Conservation (phyloP, 2,329 filamentous ascomycete species). For the Epicoccum sorghinum region DNA sequence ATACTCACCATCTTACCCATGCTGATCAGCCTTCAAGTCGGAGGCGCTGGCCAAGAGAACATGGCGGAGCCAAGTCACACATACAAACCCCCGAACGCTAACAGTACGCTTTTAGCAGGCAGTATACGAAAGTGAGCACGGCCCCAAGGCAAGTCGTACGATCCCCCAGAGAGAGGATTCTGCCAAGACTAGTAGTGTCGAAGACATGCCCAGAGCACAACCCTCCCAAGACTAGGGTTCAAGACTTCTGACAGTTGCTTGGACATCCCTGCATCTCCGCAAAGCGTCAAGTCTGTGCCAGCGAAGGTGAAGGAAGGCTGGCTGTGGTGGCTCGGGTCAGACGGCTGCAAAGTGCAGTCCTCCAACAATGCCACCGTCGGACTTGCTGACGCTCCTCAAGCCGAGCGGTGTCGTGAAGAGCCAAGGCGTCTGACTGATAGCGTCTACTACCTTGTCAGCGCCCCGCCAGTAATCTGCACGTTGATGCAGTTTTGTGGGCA, state of each 20-base stretch:
- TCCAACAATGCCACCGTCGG: neutral
- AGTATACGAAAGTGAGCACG: conserved; percentile 10
- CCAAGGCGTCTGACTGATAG: neutral
- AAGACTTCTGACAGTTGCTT: conserved; percentile 23
- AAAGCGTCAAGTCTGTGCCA: conserved; percentile 6
- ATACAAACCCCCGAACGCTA: conserved; percentile 14
- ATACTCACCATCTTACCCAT: conserved; percentile 7
- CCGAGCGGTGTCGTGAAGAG: neutral
- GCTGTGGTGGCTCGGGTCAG: conserved; percentile 3
- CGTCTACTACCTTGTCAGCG: neutral
- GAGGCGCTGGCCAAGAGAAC: conserved; percentile 28
- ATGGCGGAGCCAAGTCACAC: conserved; percentile 36
- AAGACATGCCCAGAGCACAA: conserved; percentile 7
- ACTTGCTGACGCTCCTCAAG: neutral
- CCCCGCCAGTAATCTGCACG: conserved; percentile 3
- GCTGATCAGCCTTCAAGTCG: conserved; percentile 13
- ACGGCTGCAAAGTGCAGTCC: conserved; percentile 8
- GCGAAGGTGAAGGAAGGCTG: conserved; percentile 1
- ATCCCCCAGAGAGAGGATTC: conserved; percentile 15
- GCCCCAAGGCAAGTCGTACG: conserved; percentile 4
- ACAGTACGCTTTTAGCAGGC: conserved; percentile 17
- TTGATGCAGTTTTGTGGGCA: conserved; percentile 7
- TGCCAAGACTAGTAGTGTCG: conserved; percentile 20
- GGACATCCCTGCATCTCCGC: conserved; percentile 6
- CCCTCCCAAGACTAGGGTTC: conserved; percentile 3